Evolutionary conservation across 164 flowering plant genomes (phyloP).

Genomic region (Litsea cubeba): DNA sequence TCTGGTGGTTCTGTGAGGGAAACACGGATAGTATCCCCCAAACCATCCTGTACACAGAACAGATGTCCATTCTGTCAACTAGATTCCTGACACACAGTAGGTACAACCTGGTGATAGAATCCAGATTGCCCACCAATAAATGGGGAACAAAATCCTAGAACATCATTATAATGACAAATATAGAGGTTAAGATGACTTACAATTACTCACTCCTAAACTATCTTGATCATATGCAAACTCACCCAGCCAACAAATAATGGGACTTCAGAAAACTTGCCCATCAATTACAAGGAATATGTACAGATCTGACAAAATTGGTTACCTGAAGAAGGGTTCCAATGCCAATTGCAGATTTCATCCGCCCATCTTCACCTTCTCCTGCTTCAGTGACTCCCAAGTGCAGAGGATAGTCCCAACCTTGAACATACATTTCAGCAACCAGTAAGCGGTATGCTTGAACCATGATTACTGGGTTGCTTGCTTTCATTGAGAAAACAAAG

Average conservation of each 20-base stretch:
- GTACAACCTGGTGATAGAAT: not conserved
- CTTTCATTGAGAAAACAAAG: conserved; percentile 98
- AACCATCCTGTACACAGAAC: conserved; percentile 66
- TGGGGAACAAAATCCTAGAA: not conserved
- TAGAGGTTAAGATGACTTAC: not conserved
- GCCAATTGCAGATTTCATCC: conserved; percentile 99
- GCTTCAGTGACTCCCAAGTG: conserved; percentile 99
- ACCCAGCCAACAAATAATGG: not conserved
- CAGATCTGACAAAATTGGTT: conserved; percentile 1
- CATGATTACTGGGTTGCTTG: conserved; percentile 98
- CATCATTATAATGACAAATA: not conserved
- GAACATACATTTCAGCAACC: conserved; percentile 94
- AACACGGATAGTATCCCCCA: conserved; percentile 95
- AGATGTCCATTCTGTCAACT: not conserved
- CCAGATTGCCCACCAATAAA: not conserved
- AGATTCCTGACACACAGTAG: not conserved
- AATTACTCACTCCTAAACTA: not conserved
- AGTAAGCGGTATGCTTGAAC: conserved; percentile 95
- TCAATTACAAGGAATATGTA: not conserved
- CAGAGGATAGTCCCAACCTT: conserved; percentile 96
- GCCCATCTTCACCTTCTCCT: conserved; percentile 99
- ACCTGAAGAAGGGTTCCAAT: conserved; percentile 99
- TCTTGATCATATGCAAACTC: not conserved
- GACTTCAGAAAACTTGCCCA: not conserved
- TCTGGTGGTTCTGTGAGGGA: conserved; percentile 97